phyloP scores from a whole-genome alignment of 441 rosid genomes.

The Daphne laureola region DNA sequence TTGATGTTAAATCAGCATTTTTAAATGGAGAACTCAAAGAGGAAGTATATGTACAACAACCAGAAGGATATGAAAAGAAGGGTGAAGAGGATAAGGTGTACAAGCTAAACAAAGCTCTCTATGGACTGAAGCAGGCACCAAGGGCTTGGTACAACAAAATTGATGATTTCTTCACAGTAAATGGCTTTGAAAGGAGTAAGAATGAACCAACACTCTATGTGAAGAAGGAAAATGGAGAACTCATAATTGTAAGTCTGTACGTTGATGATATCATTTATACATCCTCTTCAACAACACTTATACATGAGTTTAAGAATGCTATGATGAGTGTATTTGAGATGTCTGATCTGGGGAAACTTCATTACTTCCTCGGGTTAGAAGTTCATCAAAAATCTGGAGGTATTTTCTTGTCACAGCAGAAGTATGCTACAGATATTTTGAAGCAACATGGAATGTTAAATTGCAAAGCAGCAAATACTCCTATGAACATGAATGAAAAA shows the following conservation, averaged over 20 bases:
- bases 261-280: neutral
- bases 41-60: neutral
- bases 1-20: neutral
- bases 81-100: neutral
- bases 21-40: neutral
- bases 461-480: neutral
- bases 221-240: neutral
- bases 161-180: neutral
- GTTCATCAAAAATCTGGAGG: neutral
- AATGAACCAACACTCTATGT: neutral
- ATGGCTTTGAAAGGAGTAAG: neutral
- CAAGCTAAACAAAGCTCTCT: neutral
- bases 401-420: neutral
- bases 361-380: neutral
- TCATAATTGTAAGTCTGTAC: neutral
- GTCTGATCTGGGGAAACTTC: neutral
- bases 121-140: neutral
- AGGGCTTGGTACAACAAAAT: neutral
- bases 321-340: constrained; percentile 5
- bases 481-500: neutral
- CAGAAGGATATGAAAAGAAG: neutral
- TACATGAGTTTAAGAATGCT: neutral
- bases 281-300: neutral
- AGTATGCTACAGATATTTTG: neutral
- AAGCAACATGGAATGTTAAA: too few species aligned